phyloP scores from a whole-genome alignment of 371 early-diverging fungal genomes.

The Rhizomucor pusillus region DNA sequence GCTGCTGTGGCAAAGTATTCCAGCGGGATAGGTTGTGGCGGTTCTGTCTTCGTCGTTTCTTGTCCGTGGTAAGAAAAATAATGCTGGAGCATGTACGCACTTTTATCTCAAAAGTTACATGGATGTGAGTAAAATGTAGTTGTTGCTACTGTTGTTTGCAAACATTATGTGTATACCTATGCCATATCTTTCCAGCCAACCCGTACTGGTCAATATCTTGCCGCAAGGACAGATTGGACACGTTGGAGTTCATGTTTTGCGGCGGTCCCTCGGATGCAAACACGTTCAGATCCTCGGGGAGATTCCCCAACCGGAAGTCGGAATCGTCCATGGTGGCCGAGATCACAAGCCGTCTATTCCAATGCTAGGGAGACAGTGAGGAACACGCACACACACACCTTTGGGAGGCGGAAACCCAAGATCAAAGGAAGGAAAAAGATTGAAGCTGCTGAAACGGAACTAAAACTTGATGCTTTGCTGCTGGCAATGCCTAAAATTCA shows the following conservation, averaged over 20 bases:
- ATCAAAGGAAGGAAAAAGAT: too few species aligned
- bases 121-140: too few species aligned
- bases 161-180: constrained; percentile 32
- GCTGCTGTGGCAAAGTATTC: constrained; percentile 3
- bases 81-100: constrained; percentile 45
- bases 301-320: constrained; percentile 37
- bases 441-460: too few species aligned
- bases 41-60: constrained; percentile 13
- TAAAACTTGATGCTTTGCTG: too few species aligned
- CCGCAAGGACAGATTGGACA: constrained; percentile 20
- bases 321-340: constrained; percentile 12
- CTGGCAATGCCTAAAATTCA: too few species aligned
- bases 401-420: too few species aligned
- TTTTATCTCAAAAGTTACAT: constrained; percentile 1
- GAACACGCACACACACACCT: too few species aligned
- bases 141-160: too few species aligned
- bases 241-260: constrained; percentile 1
- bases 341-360: too few species aligned
- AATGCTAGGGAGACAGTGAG: too few species aligned
- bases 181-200: constrained; percentile 53
- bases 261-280: constrained; percentile 34
- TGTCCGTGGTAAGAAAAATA: constrained; percentile 28
- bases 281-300: constrained; percentile 41
- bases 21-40: constrained; percentile 28
- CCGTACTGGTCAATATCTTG: constrained; percentile 45